A percentile compares a stretch with the other conserved stretches of the same genome.
Conservation (phyloP, 257 asterid species). For the Galeopsis tetrahit region DNA sequence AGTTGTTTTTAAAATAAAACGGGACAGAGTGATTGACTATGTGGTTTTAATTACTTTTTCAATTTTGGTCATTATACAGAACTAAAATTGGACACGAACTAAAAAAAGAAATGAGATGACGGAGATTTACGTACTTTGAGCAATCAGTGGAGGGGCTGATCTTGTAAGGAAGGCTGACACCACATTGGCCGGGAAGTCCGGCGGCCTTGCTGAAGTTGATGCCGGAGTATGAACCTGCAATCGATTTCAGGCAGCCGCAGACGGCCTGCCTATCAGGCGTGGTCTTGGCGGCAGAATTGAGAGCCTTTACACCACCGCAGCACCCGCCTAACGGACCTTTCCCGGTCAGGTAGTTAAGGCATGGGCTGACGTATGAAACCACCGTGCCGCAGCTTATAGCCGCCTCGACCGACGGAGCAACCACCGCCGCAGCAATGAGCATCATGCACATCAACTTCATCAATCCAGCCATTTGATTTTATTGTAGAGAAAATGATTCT, state of each 20-base stretch:
- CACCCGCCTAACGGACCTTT: conserved; percentile 29
- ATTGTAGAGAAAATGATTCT: background rate
- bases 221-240: background rate
- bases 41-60: too few relatives aligned
- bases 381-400: conserved; percentile 36
- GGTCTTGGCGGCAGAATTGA: conserved; percentile 31
- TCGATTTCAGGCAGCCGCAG: background rate
- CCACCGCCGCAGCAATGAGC: background rate
- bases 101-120: too few relatives aligned
- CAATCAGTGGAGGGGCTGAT: conserved; percentile 22
- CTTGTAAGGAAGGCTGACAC: background rate
- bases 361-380: background rate
- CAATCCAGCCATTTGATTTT: background rate
- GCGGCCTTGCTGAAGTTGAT: background rate
- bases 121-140: background rate
- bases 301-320: conserved; percentile 38
- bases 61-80: too few relatives aligned
- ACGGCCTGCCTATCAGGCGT: background rate
- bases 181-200: conserved; percentile 12
- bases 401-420: conserved; percentile 19
- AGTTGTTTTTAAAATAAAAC: too few relatives aligned
- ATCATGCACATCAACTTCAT: background rate
- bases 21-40: too few relatives aligned
- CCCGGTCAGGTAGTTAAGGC: conserved; percentile 31
- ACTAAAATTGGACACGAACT: too few relatives aligned